Evolutionary conservation across 768 basidiomycete species (phyloP).

Genomic region (Tulasnella sp.): DNA sequence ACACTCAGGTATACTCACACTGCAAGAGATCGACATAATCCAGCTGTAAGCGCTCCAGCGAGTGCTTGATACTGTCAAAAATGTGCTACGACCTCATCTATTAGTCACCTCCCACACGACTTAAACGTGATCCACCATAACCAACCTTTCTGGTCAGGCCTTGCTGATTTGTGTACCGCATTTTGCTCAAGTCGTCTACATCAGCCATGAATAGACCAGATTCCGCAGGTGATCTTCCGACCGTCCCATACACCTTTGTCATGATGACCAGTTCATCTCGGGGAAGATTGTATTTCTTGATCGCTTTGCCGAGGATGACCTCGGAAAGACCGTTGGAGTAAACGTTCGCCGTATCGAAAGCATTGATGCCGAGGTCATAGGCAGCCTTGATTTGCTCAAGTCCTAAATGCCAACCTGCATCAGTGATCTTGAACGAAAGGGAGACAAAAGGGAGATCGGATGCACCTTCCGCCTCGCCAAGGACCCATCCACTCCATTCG

Average conservation of each 20-base stretch:
- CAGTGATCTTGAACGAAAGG: not conserved
- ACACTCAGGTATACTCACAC: conserved; percentile 34
- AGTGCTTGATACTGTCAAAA: conserved; percentile 44
- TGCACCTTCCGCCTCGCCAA: conserved; percentile 14
- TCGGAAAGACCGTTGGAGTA: conserved; percentile 44
- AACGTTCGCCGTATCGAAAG: conserved; percentile 16
- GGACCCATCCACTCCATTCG: not conserved
- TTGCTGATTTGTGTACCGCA: conserved; percentile 20
- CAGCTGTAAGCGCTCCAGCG: conserved; percentile 41
- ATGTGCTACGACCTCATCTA: conserved; percentile 39
- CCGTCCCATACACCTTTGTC: conserved; percentile 52
- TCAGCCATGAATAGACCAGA: not conserved
- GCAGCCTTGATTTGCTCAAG: conserved; percentile 2
- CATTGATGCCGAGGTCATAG: conserved; percentile 12
- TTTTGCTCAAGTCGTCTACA: not conserved
- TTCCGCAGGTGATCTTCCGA: not conserved
- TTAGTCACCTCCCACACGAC: not conserved
- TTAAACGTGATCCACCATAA: not conserved
- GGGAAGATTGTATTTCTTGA: conserved; percentile 46
- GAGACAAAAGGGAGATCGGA: not conserved
- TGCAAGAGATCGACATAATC: conserved; percentile 48
- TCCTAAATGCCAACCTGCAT: not conserved
- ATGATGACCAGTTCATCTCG: conserved; percentile 68
- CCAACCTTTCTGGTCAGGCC: conserved; percentile 21
- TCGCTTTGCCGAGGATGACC: conserved; percentile 62